Percentiles rank a stretch among this genome's conserved stretches.
Evolutionary conservation across 2,329 filamentous ascomycete species (phyloP).

Genomic region (Akanthomyces lecanii): DNA sequence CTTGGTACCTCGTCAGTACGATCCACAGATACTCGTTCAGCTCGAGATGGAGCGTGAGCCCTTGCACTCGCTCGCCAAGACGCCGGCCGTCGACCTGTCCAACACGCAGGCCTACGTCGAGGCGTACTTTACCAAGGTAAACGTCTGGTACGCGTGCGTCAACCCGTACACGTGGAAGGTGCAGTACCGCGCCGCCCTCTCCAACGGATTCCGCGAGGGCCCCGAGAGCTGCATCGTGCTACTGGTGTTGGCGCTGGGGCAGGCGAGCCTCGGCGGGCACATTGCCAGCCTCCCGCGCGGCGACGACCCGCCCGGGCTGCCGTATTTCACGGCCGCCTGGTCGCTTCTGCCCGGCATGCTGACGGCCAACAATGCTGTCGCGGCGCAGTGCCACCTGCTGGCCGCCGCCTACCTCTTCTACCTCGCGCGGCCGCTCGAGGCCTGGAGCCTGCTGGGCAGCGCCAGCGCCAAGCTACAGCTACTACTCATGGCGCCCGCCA

Average conservation of each 20-base stretch:
- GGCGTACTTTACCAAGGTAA: constrained; percentile 76
- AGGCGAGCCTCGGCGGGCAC: constrained; percentile 70
- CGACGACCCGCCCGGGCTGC: constrained; percentile 65
- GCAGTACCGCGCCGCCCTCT: constrained; percentile 70
- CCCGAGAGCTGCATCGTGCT: constrained; percentile 80
- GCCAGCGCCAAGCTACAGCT: constrained; percentile 79
- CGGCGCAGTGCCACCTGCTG: constrained; percentile 75
- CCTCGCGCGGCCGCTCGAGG: constrained; percentile 74
- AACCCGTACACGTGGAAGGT: constrained; percentile 76
- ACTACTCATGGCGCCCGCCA: constrained; percentile 64
- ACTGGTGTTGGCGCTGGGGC: constrained; percentile 71
- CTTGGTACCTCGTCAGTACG: constrained; percentile 70
- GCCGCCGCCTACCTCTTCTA: constrained; percentile 82
- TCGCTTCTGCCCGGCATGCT: constrained; percentile 71
- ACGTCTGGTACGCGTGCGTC: constrained; percentile 81
- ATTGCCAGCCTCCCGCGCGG: constrained; percentile 61
- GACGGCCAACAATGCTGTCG: constrained; percentile 72
- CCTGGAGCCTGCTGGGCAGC: constrained; percentile 75
- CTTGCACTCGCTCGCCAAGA: constrained; percentile 62
- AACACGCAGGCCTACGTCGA: constrained; percentile 72
- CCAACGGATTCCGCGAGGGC: constrained; percentile 71
- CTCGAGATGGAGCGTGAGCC: constrained; percentile 76
- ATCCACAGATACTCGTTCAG: constrained; percentile 76
- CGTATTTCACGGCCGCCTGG: constrained; percentile 80
- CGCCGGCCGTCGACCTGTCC: constrained; percentile 64